Base-by-base conservation (phyloP, 2,329 filamentous ascomycete genomes). In the Talaromyces sp. region DNA sequence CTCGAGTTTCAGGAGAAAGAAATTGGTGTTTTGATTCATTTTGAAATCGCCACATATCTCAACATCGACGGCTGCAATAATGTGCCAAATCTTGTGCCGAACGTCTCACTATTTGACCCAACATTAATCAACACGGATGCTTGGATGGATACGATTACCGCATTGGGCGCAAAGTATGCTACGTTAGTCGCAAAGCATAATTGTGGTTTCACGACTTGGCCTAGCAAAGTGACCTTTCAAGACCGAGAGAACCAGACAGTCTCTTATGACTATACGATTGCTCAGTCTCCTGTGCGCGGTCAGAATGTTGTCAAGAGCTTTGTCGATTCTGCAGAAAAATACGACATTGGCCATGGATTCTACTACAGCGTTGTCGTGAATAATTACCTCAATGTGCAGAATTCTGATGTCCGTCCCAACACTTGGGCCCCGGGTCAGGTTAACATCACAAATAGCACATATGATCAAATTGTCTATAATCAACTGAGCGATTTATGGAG, bases 281-380 rank as follows among this genome's bases (percentile, higher is more conserved):
- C 61, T 4, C 54, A 67, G 17, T 64, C 65, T 1, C 66, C 66
- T 0, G 51, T 61, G 4, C 51, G 54, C 20, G 66, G 62, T 14
- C 55, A 52, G 24, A 59, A 68, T 47, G 51, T 69, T 11, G 61
- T 67, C 13, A 47, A 49, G 24, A 56, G 50, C 13, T 69, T 69
- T 40, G 57, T 60, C 13, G 41, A 57, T 2, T 68, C 65, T 8
- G 58, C 66, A 3, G 39, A 51, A 27, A 63, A 61, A 45, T 64
- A 68, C 36, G 48, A 57, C 4, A 32, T 68, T 19, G 66, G 65
- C 7, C 60, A 65, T 41, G 66, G 65, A 1, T 68, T 69, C 33
- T 68, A 70, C 51, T 68, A 68, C 32, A 68, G 65, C 42, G 60
- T 64, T 22, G 62, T 67, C 3, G 65, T 69, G 6, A 68, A 70